These are phyloP conservation scores for Venturia aucupariae DNA, from an alignment of 2,329 filamentous ascomycete species.

Conservation along the genomic window DNA sequence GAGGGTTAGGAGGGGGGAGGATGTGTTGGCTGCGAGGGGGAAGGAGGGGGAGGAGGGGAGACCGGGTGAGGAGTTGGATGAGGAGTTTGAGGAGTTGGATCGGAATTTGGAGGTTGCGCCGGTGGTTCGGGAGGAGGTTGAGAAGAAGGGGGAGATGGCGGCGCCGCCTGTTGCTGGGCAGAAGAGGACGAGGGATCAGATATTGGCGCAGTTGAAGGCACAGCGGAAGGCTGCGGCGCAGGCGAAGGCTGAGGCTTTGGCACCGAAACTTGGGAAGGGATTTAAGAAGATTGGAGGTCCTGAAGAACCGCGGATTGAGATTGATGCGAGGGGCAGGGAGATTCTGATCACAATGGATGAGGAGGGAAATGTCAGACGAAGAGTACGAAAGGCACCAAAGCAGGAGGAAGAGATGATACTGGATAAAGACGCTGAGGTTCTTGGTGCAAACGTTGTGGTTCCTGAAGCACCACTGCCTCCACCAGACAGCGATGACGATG, in stretches of 20 bases:
- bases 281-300: conserved; percentile 45
- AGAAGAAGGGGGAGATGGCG: conserved; percentile 45
- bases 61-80: conserved; percentile 29
- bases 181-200: conserved; percentile 40
- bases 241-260: conserved; percentile 33
- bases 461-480: conserved; percentile 22
- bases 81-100: conserved; percentile 44
- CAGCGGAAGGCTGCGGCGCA: conserved; percentile 33
- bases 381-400: conserved; percentile 40
- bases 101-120: conserved; percentile 51
- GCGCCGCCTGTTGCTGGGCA: conserved; percentile 36
- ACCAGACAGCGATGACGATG: conserved; percentile 31
- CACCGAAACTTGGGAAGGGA: conserved; percentile 42
- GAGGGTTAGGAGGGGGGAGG: conserved; percentile 58
- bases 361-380: conserved; percentile 53
- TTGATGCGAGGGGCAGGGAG: conserved; percentile 46
- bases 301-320: conserved; percentile 45
- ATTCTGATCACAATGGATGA: conserved; percentile 50
- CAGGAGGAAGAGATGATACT: conserved; percentile 23
- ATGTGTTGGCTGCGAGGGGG: conserved; percentile 33
- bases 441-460: conserved; percentile 29
- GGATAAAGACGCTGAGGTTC: conserved; percentile 26
- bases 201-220: conserved; percentile 16
- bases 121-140: conserved; percentile 48
- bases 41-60: conserved; percentile 25